Percentiles rank a stretch among this genome's conserved stretches.
phyloP scores from a whole-genome alignment of 148 eudicot genomes.

The Rhododendron ovatum region DNA sequence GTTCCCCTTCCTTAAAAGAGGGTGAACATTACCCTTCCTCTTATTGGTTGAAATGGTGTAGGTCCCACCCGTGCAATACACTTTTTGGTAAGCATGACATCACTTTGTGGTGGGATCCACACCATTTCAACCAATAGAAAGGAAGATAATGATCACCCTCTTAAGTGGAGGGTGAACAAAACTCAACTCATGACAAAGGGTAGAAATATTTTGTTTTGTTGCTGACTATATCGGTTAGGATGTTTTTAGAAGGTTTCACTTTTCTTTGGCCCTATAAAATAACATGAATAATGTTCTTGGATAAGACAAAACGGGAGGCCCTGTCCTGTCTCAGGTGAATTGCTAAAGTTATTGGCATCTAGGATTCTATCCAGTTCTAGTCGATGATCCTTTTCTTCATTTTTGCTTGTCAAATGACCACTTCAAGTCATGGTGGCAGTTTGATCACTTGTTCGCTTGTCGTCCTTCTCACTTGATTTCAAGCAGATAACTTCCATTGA shows the following conservation, averaged over 20 bases:
- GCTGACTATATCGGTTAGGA: neutral
- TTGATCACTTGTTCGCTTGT: neutral
- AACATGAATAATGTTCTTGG: neutral
- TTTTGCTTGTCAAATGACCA: neutral
- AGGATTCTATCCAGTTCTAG: neutral
- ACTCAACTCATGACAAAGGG: neutral
- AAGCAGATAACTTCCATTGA: neutral
- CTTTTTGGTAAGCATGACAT: no score
- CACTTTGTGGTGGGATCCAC: no score
- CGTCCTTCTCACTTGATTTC: neutral
- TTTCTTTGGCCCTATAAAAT: neutral
- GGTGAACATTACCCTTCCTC: no score
- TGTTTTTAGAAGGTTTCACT: neutral
- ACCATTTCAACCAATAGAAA: no score
- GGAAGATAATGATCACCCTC: no score
- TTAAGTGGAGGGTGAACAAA: no score
- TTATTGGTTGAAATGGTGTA: no score
- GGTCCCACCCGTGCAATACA: no score
- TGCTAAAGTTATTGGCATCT: neutral
- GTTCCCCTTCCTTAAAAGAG: no score
- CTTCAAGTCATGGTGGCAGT: neutral
- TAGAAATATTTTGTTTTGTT: neutral
- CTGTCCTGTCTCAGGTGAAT: neutral
- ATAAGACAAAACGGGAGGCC: neutral
- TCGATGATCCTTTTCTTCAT: neutral